These are phyloP conservation scores for Fragilariopsis cylindrus DNA, from an alignment of 108 stramenopile genomes.

Conservation along the genomic window DNA sequence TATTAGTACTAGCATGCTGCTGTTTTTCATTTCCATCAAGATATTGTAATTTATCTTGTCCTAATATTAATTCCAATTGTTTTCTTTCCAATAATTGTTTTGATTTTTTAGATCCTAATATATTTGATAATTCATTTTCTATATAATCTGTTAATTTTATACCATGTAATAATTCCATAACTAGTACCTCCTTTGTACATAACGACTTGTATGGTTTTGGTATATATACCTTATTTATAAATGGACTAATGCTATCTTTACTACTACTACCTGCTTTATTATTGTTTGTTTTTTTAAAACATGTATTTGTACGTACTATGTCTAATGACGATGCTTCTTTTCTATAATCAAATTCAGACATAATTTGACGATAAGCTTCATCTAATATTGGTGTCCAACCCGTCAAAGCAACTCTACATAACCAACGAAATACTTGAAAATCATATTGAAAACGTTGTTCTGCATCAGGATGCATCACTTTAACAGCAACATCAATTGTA, in stretches of 20 bases:
- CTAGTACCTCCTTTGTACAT: slow-evolving; percentile 61
- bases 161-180: slow-evolving; percentile 72
- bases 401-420: slow-evolving; percentile 67
- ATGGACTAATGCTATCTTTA: slow-evolving; percentile 28
- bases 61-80: slow-evolving; percentile 5
- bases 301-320: slow-evolving; percentile 50
- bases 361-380: slow-evolving; percentile 63
- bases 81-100: slow-evolving; percentile 6
- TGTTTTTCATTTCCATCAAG: neutral
- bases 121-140: slow-evolving; percentile 46
- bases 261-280: slow-evolving; percentile 4
- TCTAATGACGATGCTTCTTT: slow-evolving; percentile 55
- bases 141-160: slow-evolving; percentile 56
- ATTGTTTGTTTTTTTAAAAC: slow-evolving; percentile 18
- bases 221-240: slow-evolving; percentile 18
- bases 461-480: slow-evolving; percentile 72
- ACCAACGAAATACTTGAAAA: slow-evolving; percentile 65
- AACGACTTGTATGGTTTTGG: slow-evolving; percentile 52
- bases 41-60: slow-evolving; percentile 6
- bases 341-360: slow-evolving; percentile 74
- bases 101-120: slow-evolving; percentile 16
- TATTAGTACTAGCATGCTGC: neutral
- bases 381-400: slow-evolving; percentile 71
- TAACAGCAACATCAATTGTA: slow-evolving; percentile 55
- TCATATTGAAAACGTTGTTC: slow-evolving; percentile 65